phyloP scores from a whole-genome alignment of 2,329 filamentous ascomycete genomes.

The Reticulascus tulasneorum region DNA sequence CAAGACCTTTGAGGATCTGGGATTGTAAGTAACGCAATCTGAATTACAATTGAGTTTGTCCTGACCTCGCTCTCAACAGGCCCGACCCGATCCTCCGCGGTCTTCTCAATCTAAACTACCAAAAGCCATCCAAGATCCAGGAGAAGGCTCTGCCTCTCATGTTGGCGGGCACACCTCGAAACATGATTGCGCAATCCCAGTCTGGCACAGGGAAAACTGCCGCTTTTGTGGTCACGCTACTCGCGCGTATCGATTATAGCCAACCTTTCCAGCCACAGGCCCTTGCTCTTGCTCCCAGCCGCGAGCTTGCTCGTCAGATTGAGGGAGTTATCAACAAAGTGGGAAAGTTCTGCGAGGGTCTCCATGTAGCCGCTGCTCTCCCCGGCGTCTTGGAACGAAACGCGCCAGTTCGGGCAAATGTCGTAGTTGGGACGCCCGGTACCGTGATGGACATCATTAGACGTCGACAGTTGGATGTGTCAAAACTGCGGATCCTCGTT shows the following conservation, averaged over 20 bases:
- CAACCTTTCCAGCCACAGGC: conserved; percentile 73
- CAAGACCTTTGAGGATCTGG: conserved; percentile 78
- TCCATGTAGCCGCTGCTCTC: conserved; percentile 77
- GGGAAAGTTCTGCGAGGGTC: conserved; percentile 74
- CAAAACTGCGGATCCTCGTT: conserved; percentile 74
- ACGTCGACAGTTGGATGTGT: conserved; percentile 68
- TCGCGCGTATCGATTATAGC: conserved; percentile 77
- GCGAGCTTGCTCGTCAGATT: conserved; percentile 93
- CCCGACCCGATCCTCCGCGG: conserved; percentile 65
- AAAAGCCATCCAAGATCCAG: conserved; percentile 96
- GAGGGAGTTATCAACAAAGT: conserved; percentile 78
- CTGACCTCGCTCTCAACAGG: too few species aligned
- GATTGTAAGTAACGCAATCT: conserved; percentile 58
- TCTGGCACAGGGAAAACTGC: conserved; percentile 98
- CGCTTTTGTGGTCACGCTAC: conserved; percentile 88
- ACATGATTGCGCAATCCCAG: conserved; percentile 98
- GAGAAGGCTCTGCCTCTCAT: conserved; percentile 90
- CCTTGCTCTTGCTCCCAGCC: conserved; percentile 83
- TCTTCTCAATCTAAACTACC: conserved; percentile 77
- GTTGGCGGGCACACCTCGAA: conserved; percentile 77
- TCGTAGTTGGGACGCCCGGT: conserved; percentile 90
- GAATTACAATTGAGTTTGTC: too few species aligned
- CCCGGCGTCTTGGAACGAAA: conserved; percentile 71
- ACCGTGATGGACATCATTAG: conserved; percentile 87
- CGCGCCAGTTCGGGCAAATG: conserved; percentile 65